These are phyloP conservation scores for Saitozyma podzolica DNA, from an alignment of 768 basidiomycete genomes.

Conservation along the genomic window DNA sequence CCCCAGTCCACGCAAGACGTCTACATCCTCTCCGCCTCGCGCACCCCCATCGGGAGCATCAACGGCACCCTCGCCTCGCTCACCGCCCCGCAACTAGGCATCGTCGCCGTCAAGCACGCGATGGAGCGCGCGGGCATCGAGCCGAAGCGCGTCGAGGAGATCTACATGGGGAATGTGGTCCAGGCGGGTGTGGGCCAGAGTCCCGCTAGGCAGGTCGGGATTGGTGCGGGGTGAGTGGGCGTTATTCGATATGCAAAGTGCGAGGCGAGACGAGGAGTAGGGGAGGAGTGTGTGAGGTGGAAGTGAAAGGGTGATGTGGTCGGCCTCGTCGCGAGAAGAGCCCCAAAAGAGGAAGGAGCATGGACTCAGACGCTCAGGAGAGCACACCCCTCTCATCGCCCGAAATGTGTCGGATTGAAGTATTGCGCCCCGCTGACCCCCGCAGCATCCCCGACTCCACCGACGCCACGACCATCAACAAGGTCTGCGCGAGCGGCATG, in stretches of 20 bases:
- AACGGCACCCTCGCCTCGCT: constrained; percentile 84
- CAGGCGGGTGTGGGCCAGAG: constrained; percentile 97
- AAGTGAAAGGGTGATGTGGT: too few species aligned
- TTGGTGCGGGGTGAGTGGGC: constrained; percentile 66
- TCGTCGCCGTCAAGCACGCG: constrained; percentile 85
- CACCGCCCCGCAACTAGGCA: constrained; percentile 88
- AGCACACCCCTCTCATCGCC: too few species aligned
- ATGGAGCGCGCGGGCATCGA: constrained; percentile 76
- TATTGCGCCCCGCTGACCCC: too few species aligned
- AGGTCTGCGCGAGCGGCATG: constrained; percentile 97
- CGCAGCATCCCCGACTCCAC: constrained; percentile 65
- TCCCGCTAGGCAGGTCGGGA: constrained; percentile 96
- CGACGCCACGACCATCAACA: constrained; percentile 98
- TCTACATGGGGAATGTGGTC: constrained; percentile 96
- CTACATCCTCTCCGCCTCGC: constrained; percentile 81
- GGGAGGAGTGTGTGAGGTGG: too few species aligned
- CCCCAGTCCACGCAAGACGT: constrained; percentile 30
- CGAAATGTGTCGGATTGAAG: too few species aligned
- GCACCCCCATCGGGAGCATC: constrained; percentile 91
- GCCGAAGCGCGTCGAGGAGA: constrained; percentile 82
- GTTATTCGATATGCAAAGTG: too few species aligned
- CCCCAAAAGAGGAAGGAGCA: neutral
- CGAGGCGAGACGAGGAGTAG: too few species aligned
- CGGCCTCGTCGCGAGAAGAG: neutral
- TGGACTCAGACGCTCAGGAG: neutral